Evolutionary conservation across 2,329 filamentous ascomycete species (phyloP).

Genomic region (Epicoccum sorghinum): DNA sequence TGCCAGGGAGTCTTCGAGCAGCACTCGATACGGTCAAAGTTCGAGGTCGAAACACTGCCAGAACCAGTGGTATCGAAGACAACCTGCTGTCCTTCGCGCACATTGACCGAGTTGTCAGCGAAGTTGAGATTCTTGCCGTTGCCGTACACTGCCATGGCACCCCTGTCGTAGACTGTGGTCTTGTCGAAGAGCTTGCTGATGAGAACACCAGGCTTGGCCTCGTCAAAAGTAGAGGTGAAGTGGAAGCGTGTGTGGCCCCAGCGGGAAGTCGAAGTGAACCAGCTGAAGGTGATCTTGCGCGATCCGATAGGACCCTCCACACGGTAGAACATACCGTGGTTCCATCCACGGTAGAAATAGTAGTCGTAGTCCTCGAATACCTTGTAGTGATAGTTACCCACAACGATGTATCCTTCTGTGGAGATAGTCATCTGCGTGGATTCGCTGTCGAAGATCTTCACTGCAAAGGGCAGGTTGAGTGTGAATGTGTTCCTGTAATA

Average conservation of each 20-base stretch:
- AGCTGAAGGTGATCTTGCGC: constrained; percentile 5
- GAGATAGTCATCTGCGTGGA: background rate
- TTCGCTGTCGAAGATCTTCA: background rate
- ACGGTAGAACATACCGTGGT: background rate
- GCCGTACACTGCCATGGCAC: background rate
- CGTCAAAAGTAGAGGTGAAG: constrained; percentile 1
- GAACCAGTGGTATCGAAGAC: background rate
- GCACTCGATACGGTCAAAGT: constrained; percentile 4
- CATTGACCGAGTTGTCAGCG: background rate
- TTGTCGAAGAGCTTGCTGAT: background rate
- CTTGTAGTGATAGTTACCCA: background rate
- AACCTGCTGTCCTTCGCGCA: constrained; percentile 1
- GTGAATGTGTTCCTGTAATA: too few species aligned
- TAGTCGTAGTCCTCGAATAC: background rate
- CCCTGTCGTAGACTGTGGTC: background rate
- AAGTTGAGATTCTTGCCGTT: background rate
- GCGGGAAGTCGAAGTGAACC: background rate
- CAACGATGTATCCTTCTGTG: background rate
- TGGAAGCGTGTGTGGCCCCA: constrained; percentile 2
- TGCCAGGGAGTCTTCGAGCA: constrained; percentile 1
- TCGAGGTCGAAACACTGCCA: background rate
- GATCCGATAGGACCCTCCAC: constrained; percentile 2
- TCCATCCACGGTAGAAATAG: background rate
- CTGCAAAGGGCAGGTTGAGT: background rate
- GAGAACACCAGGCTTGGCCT: constrained; percentile 4